These are phyloP conservation scores for Irpex sp. DNA, from an alignment of 1,284 basidiomycete species.

Conservation along the genomic window DNA sequence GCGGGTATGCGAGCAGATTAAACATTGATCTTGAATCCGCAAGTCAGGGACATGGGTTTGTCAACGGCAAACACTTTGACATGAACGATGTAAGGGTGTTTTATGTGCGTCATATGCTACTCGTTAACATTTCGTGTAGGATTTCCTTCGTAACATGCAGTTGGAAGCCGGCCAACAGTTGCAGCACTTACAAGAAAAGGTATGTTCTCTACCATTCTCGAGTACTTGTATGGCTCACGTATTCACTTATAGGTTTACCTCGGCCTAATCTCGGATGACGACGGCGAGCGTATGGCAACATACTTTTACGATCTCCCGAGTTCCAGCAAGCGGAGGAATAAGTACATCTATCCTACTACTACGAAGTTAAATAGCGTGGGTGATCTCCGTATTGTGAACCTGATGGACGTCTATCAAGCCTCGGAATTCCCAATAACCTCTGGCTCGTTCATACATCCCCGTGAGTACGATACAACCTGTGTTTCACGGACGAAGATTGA, in stretches of 20 bases:
- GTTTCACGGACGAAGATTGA: neutral
- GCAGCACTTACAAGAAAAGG: slow-evolving; percentile 71
- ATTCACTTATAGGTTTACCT: slow-evolving; percentile 54
- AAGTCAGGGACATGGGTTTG: slow-evolving; percentile 64
- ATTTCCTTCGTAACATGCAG: slow-evolving; percentile 66
- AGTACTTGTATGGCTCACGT: neutral
- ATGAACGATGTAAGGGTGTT: slow-evolving; percentile 62
- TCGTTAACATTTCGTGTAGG: slow-evolving; percentile 36
- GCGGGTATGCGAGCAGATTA: slow-evolving; percentile 51
- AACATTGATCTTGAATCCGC: slow-evolving; percentile 36
- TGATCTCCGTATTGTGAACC: slow-evolving; percentile 46
- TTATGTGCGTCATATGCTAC: neutral
- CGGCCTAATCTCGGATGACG: slow-evolving; percentile 56
- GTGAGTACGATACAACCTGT: slow-evolving; percentile 32
- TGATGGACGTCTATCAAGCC: slow-evolving; percentile 45
- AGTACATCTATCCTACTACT: slow-evolving; percentile 57
- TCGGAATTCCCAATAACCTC: slow-evolving; percentile 34
- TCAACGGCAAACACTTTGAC: slow-evolving; percentile 83
- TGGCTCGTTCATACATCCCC: slow-evolving; percentile 60
- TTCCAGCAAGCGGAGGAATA: slow-evolving; percentile 67
- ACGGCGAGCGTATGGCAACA: slow-evolving; percentile 50
- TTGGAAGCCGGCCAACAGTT: slow-evolving; percentile 58
- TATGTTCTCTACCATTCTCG: slow-evolving; percentile 23
- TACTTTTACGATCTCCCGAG: slow-evolving; percentile 91
- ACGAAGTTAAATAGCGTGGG: slow-evolving; percentile 28